Evolutionary conservation across 345 rosid species (phyloP), one percentile per base, ranked within the genome.

Genomic region (Laguncularia racemosa): DNA sequence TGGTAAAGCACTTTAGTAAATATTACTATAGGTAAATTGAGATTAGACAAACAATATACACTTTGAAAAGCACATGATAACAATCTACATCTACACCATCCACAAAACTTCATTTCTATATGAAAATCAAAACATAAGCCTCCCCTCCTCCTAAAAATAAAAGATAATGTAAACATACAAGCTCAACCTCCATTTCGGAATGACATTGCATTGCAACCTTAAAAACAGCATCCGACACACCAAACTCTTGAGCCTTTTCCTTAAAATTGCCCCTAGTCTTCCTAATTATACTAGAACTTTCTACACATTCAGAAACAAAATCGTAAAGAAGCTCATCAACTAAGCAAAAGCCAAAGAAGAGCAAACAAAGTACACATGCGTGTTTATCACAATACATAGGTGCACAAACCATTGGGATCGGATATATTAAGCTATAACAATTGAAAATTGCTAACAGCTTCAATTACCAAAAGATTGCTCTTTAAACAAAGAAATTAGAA

Each of bases 141-240:
- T 20, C 15, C 20, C 40, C 40, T 33, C 40, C 11, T 4, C 9
- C 11, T 10, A 33, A 33, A 33, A 6, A 0, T 33, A 33, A 33
- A 33, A 33, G 40, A 33, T 1, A 33, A 64, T 67, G 67, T 57
- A 63, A 74, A 74, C 77, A 77, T 70, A 80, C 78, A 67, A 68
- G 78, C 65, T 77, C 96, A 68, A 90, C 99, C 99, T 95, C 96
- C 81, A 95, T 74, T 68, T 76, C 72, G 68, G 83, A 66, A 71
- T 88, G 87, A 65, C 99, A 90, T 61, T 78, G 80, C 82, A 78
- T 63, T 53, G 82, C 80, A 63, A 88, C 91, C 68, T 90, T 97
- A 67, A 90, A 78, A 60, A 95, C 96, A 55, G 93, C 89, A 83
- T 90, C 96, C 68, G 90, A 95, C 62, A 96, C 99, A 67, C 95